A percentile compares a stretch with the other conserved stretches of the same genome.
phyloP scores from a whole-genome alignment of 495 filamentous ascomycete species.

The Penicillium fimorum region DNA sequence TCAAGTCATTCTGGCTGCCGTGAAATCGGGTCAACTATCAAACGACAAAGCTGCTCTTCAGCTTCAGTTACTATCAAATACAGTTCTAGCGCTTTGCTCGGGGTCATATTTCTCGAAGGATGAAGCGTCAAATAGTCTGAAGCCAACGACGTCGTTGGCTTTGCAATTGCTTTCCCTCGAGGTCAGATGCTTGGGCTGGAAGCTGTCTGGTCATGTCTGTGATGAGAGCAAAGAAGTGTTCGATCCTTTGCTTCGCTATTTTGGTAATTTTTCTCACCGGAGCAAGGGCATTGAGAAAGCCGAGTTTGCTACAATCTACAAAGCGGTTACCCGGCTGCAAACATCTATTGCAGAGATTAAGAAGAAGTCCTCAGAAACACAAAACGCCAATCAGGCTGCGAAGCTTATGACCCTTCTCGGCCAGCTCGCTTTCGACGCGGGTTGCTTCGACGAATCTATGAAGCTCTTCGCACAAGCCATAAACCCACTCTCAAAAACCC shows the following conservation, averaged over 20 bases:
- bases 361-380: constrained; percentile 25
- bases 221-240: constrained; percentile 68
- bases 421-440: constrained; percentile 47
- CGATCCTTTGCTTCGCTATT: constrained; percentile 64
- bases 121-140: constrained; percentile 49
- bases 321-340: constrained; percentile 42
- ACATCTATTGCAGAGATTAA: constrained; percentile 29
- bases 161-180: constrained; percentile 69
- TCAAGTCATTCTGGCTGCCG: constrained; percentile 56
- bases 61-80: constrained; percentile 67
- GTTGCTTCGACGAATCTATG: constrained; percentile 45
- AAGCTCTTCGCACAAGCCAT: constrained; percentile 39
- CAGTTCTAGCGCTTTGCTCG: constrained; percentile 62
- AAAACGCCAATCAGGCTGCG: constrained; percentile 29
- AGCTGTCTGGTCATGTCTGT: constrained; percentile 63
- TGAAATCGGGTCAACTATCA: constrained; percentile 43
- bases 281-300: constrained; percentile 39
- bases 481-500: constrained; percentile 29
- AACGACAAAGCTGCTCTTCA: constrained; percentile 63
- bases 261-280: constrained; percentile 60
- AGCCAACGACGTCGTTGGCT: constrained; percentile 57
- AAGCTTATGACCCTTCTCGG: constrained; percentile 39
- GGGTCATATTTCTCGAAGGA: constrained; percentile 20
- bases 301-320: constrained; percentile 42
- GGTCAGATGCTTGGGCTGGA: constrained; percentile 68